These are phyloP conservation scores for Alternaria sp. DNA, from an alignment of 2,329 filamentous ascomycete species.

Conservation along the genomic window DNA sequence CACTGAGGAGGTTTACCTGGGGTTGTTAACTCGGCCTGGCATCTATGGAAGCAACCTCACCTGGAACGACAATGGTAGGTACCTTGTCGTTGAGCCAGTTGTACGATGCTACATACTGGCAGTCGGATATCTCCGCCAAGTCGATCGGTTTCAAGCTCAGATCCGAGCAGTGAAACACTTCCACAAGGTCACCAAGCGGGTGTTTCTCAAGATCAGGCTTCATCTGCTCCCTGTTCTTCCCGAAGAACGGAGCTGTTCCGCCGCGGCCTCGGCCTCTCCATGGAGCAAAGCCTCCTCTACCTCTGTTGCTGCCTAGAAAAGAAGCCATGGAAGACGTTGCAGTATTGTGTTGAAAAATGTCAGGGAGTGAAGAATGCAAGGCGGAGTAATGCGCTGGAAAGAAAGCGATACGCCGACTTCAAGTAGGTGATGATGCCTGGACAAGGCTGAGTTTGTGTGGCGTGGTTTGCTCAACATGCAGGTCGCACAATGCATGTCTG, in stretches of 20 bases:
- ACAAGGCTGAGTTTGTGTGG: conserved; percentile 40
- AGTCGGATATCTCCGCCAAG: conserved; percentile 48
- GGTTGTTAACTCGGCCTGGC: conserved; percentile 11
- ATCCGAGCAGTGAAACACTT: conserved; percentile 26
- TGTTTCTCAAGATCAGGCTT: conserved; percentile 39
- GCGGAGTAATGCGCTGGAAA: background rate
- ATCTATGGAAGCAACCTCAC: conserved; percentile 21
- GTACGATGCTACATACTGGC: conserved; percentile 60
- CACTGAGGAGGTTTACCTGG: conserved; percentile 62
- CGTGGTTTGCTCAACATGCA: conserved; percentile 28
- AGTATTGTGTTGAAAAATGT: background rate
- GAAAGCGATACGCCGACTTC: conserved; percentile 4
- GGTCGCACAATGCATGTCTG: conserved; percentile 30
- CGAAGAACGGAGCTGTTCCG: conserved; percentile 21
- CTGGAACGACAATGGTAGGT: conserved; percentile 52
- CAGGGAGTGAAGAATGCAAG: background rate
- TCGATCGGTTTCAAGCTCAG: conserved; percentile 7
- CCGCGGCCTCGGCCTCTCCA: conserved; percentile 30
- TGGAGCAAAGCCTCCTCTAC: conserved; percentile 38
- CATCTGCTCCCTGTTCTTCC: conserved; percentile 16
- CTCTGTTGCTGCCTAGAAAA: conserved; percentile 6
- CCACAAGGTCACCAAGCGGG: conserved; percentile 44
- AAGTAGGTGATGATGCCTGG: conserved; percentile 27
- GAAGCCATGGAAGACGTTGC: conserved; percentile 17
- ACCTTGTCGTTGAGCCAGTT: conserved; percentile 57